Conservation (phyloP, 1,139 yeast genomes). For the Scheffersomyces lignicola region DNA sequence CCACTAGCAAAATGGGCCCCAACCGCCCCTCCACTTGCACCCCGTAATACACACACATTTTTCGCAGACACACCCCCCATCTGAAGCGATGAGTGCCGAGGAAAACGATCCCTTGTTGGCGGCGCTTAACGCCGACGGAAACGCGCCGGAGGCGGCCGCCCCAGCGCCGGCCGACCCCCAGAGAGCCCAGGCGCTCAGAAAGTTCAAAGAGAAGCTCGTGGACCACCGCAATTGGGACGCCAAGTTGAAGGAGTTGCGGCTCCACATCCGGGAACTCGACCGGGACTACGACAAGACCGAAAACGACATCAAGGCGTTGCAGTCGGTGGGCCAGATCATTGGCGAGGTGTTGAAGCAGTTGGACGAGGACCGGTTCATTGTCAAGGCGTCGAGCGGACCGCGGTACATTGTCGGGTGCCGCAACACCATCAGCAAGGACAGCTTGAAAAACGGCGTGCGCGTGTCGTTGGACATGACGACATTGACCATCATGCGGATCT, state of each 20-base stretch:
- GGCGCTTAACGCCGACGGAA: conserved; percentile 55
- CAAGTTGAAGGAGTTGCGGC: conserved; percentile 78
- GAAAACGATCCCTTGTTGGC: conserved; percentile 74
- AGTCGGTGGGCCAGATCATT: conserved; percentile 95
- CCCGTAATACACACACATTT: too few species aligned
- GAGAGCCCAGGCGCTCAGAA: conserved; percentile 74
- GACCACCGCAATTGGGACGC: conserved; percentile 97
- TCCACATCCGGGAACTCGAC: conserved; percentile 81
- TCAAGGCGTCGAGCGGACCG: conserved; percentile 97
- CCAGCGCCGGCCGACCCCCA: conserved; percentile 66
- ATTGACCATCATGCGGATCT: conserved; percentile 92
- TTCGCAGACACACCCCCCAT: too few species aligned
- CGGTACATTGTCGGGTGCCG: conserved; percentile 97
- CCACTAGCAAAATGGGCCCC: too few species aligned
- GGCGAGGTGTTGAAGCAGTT: conserved; percentile 97
- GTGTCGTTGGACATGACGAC: conserved; percentile 98
- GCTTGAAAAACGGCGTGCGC: conserved; percentile 88
- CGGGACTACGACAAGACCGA: conserved; percentile 90
- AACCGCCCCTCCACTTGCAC: too few species aligned
- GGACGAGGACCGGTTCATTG: conserved; percentile 93
- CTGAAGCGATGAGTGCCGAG: conserved; percentile 51
- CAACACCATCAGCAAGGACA: conserved; percentile 82
- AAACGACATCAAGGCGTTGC: conserved; percentile 94
- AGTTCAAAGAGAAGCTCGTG: conserved; percentile 79
- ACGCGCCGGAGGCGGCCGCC: conserved; percentile 15